Percentiles rank a stretch among this genome's conserved stretches.
Conservation (phyloP, 2,329 filamentous ascomycete species). For the Neofusicoccum laricinum region DNA sequence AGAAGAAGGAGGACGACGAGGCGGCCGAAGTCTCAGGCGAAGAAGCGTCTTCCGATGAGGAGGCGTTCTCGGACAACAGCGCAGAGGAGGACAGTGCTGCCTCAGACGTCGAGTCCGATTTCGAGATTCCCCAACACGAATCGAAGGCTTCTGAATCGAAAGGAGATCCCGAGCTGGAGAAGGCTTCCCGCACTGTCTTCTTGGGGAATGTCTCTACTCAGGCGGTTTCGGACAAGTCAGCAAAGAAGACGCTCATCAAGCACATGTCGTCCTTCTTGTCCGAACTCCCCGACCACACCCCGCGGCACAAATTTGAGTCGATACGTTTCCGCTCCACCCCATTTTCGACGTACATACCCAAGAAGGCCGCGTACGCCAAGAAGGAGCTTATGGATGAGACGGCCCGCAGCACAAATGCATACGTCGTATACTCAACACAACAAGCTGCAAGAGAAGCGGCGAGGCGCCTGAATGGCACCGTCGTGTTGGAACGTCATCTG, state of each 20-base stretch:
- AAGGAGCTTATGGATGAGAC: constrained; percentile 88
- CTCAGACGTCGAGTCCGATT: constrained; percentile 49
- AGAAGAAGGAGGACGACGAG: constrained; percentile 33
- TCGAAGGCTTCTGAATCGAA: constrained; percentile 37
- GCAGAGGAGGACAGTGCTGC: constrained; percentile 22
- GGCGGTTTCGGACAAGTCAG: constrained; percentile 77
- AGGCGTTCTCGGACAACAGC: background rate
- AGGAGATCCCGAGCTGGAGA: constrained; percentile 65
- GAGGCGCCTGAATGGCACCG: constrained; percentile 74
- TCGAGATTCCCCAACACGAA: constrained; percentile 53
- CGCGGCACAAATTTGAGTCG: constrained; percentile 75
- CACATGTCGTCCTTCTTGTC: constrained; percentile 76
- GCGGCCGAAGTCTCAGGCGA: constrained; percentile 15
- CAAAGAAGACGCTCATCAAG: constrained; percentile 71
- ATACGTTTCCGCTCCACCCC: constrained; percentile 92
- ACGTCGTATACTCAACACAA: constrained; percentile 79
- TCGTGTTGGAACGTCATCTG: constrained; percentile 82
- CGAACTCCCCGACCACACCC: constrained; percentile 45
- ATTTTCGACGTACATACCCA: constrained; percentile 78
- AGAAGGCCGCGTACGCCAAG: constrained; percentile 90
- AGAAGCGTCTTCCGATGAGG: background rate
- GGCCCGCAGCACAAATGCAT: constrained; percentile 90
- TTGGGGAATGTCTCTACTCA: constrained; percentile 83
- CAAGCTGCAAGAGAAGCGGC: constrained; percentile 74
- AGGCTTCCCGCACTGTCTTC: constrained; percentile 87